A percentile compares a stretch with the other conserved stretches of the same genome.
These are phyloP conservation scores for Hibiscus tridactylites DNA, from an alignment of 345 rosid genomes.

Conservation along the genomic window DNA sequence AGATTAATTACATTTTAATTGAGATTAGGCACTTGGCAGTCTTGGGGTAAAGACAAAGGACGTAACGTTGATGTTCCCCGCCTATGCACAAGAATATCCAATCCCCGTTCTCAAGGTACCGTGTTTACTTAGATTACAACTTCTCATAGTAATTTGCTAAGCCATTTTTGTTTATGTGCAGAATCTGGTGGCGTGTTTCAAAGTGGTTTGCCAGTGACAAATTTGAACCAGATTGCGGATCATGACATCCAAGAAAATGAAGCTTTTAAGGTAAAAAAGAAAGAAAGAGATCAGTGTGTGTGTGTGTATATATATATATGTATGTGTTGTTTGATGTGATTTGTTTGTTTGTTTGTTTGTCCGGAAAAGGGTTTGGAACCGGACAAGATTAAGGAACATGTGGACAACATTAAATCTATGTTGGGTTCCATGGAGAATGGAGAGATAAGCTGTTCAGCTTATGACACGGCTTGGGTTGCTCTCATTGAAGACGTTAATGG, in stretches of 20 bases:
- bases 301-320: no score
- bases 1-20: background rate
- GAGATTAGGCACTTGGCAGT: constrained; percentile 24
- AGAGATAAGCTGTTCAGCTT: constrained; percentile 75
- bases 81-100: constrained; percentile 1
- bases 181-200: constrained; percentile 36
- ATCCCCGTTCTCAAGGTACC: constrained; percentile 3
- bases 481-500: constrained; percentile 47
- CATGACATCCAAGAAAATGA: constrained; percentile 28
- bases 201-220: constrained; percentile 38
- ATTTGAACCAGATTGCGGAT: constrained; percentile 47
- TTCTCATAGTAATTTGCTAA: background rate
- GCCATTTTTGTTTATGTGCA: background rate
- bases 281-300: background rate
- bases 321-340: background rate
- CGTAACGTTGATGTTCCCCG: background rate
- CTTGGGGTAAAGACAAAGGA: no score
- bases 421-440: constrained; percentile 54
- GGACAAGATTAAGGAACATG: constrained; percentile 35
- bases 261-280: constrained; percentile 29
- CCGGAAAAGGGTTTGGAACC: constrained; percentile 19
- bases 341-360: background rate
- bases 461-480: constrained; percentile 19
- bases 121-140: background rate
- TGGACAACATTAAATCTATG: constrained; percentile 24